Evolutionary conservation across 78 protist genomes (phyloP).

Genomic region (Capsaspora owczarzaki): DNA sequence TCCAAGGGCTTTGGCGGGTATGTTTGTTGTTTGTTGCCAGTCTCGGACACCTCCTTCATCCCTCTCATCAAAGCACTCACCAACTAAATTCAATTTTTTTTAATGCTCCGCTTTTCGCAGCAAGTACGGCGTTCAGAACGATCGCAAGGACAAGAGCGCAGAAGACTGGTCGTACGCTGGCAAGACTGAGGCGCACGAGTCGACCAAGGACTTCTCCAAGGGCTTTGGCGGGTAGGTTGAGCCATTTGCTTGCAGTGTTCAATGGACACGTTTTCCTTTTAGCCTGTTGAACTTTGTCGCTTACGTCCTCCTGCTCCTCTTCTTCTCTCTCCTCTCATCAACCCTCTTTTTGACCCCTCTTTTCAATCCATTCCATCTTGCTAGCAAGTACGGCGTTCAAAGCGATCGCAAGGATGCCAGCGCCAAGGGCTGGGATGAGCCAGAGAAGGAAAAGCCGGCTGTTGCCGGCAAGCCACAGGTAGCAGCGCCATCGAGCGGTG

Average conservation of each 20-base stretch:
- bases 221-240: neutral
- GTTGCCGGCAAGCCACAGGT: no score
- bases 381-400: neutral
- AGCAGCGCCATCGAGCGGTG: no score
- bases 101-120: no score
- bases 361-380: neutral
- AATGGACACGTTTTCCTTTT: no score
- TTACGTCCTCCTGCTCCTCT: no score
- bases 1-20: neutral
- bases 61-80: no score
- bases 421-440: neutral
- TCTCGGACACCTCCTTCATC: no score
- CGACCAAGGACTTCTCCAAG: neutral
- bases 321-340: neutral
- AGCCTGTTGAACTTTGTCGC: neutral
- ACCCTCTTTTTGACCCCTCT: neutral
- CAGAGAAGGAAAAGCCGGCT: no score
- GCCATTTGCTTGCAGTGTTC: no score
- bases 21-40: neutral
- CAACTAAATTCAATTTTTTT: neutral
- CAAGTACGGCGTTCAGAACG: neutral
- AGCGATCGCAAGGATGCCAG: neutral
- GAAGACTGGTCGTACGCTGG: neutral
- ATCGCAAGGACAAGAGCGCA: conserved; percentile 1
- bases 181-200: neutral